phyloP scores from a whole-genome alignment of 495 filamentous ascomycete species.

The Aspergillus egyptiacus region DNA sequence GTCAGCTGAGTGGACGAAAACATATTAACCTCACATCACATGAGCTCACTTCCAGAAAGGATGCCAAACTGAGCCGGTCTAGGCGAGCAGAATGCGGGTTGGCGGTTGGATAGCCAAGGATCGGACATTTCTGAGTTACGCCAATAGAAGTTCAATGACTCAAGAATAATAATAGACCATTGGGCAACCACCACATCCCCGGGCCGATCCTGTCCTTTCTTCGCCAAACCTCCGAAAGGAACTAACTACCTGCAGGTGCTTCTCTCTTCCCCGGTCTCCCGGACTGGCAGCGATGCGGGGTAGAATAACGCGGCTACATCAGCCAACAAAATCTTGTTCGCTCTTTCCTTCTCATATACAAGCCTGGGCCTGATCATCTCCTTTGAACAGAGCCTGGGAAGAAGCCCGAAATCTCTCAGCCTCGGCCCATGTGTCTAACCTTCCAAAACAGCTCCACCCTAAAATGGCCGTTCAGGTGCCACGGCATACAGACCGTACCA shows the following conservation, averaged over 20 bases:
- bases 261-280: background rate
- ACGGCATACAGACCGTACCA: background rate
- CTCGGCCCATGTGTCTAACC: slow-evolving; percentile 1
- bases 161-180: background rate
- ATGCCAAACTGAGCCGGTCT: background rate
- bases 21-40: no score
- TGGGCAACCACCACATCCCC: background rate
- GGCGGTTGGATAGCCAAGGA: background rate
- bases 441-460: background rate
- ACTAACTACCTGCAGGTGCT: background rate
- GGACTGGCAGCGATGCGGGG: background rate
- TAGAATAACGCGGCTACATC: background rate
- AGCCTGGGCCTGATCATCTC: background rate
- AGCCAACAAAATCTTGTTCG: background rate
- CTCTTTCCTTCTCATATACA: background rate
- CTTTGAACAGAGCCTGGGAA: background rate
- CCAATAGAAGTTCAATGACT: background rate
- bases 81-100: background rate
- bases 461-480: no score
- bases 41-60: no score
- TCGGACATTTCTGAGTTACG: no score
- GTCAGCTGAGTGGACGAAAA: no score
- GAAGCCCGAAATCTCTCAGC: background rate
- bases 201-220: background rate
- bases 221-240: background rate